Evolutionary conservation across 345 rosid species (phyloP), one percentile per base, ranked within the genome.

Genomic region (Odontarrhena argentea): DNA sequence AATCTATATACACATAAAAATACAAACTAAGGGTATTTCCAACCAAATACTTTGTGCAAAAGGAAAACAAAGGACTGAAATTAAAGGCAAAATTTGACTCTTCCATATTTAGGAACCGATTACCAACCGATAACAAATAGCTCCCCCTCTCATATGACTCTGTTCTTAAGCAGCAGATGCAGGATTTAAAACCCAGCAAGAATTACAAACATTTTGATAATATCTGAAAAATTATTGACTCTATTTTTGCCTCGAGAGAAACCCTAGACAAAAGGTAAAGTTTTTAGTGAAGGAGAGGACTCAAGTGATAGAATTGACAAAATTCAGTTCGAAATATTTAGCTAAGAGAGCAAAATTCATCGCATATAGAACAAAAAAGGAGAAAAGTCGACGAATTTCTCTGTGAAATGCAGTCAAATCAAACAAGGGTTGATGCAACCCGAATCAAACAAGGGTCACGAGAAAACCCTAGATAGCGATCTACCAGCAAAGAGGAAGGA

Each of bases 391-490:
- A 15, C n/a, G 45, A 35, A 8, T 47, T 62, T 62, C 35, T 25
- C 34, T 9, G 8, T 32, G 28, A 48, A 49, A 63, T 63, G 54
- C 13, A 62, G 46, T 11, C 18, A 11, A 44, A 30, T 12, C 49
- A 10, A 6, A 43, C 26, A 15, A 44, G 14, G 45, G 2, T 60
- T 61, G 37, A 61, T 47, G 42, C 2, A 62, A 18, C 12, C 67
- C 6, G 36, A 22, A 62, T 35, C 37, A 41, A n/a, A 57, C 6
- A 14, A 2, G 9, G 0, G 38, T 42, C 51, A 26, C 3, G n/a
- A 49, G 5, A 26, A 63, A 61, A 61, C 66, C 68, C 68, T 63
- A 63, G 26, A 36, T 7, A 51, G 44, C 66, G 66, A 61, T 61
- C 54, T 0, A 47, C 8, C 3, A 47, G 55, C 55, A n/a, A 42